phyloP scores from a whole-genome alignment of 768 basidiomycete genomes.

The Gloeopeniophorella convolvens region DNA sequence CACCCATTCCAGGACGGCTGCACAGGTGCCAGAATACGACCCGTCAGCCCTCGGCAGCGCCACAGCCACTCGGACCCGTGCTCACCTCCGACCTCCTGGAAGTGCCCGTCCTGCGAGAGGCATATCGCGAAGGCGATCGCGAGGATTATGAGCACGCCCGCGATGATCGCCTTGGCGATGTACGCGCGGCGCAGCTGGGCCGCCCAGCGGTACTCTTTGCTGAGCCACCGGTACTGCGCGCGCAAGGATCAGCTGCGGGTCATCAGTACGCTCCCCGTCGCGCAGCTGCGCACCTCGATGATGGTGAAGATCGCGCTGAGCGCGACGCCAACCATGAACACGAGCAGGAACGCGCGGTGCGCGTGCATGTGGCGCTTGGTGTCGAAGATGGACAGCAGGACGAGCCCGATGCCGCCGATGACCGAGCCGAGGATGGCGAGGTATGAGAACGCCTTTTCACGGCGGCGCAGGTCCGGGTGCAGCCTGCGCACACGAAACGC shows the following conservation, averaged over 20 bases:
- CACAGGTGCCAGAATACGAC: too few species aligned
- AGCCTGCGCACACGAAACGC: slow-evolving; percentile 34
- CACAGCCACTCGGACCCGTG: neutral
- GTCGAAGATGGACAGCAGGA: slow-evolving; percentile 67
- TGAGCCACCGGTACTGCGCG: slow-evolving; percentile 59
- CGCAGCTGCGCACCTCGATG: slow-evolving; percentile 42
- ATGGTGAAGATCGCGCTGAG: slow-evolving; percentile 72
- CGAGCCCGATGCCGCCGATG: slow-evolving; percentile 58
- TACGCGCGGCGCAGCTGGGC: slow-evolving; percentile 48
- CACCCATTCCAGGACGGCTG: slow-evolving; percentile 68
- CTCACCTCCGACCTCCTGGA: slow-evolving; percentile 45
- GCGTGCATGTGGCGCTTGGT: slow-evolving; percentile 44
- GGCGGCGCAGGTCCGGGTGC: slow-evolving; percentile 47
- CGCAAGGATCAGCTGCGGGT: neutral
- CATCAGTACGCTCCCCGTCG: neutral
- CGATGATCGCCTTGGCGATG: slow-evolving; percentile 55
- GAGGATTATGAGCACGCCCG: slow-evolving; percentile 47
- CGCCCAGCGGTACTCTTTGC: slow-evolving; percentile 43
- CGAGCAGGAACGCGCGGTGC: slow-evolving; percentile 57
- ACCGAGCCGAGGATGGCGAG: slow-evolving; percentile 57
- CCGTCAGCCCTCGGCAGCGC: too few species aligned
- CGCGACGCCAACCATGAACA: slow-evolving; percentile 69
- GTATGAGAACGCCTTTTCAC: slow-evolving; percentile 47
- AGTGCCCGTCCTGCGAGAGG: slow-evolving; percentile 40
- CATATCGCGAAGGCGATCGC: slow-evolving; percentile 58